phyloP scores from a whole-genome alignment of 1,139 yeast genomes.

The Sugiyamaella grinbergsii region DNA sequence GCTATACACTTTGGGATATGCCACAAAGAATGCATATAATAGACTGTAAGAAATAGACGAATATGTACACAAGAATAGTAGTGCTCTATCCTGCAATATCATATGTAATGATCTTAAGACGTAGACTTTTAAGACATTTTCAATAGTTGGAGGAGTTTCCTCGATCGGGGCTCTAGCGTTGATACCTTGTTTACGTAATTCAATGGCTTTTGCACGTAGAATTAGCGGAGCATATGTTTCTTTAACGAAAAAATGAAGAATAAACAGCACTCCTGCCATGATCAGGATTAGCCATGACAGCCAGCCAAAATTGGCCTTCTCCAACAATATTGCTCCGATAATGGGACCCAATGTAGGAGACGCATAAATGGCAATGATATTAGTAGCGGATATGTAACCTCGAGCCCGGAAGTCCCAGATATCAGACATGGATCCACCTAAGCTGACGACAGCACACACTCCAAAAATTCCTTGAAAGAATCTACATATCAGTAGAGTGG shows the following conservation, averaged over 20 bases:
- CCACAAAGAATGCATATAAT: constrained; percentile 18
- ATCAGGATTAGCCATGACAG: constrained; percentile 23
- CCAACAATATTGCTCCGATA: constrained; percentile 17
- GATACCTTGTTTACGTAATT: constrained; percentile 14
- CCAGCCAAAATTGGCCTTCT: constrained; percentile 20
- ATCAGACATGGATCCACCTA: constrained; percentile 64
- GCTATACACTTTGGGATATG: constrained; percentile 20
- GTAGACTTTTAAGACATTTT: constrained; percentile 9
- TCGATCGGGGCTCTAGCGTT: constrained; percentile 18
- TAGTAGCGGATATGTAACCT: constrained; percentile 17
- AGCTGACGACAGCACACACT: constrained; percentile 55
- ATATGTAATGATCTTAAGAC: constrained; percentile 11
- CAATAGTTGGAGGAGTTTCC: constrained; percentile 13
- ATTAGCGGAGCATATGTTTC: constrained; percentile 19
- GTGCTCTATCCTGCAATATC: constrained; percentile 14
- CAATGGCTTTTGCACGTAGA: constrained; percentile 13
- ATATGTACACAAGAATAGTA: constrained; percentile 19
- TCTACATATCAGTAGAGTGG: constrained; percentile 16
- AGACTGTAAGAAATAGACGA: constrained; percentile 21
- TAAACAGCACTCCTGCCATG: constrained; percentile 15
- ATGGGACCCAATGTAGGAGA: constrained; percentile 22
- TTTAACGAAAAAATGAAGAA: constrained; percentile 13
- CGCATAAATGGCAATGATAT: constrained; percentile 21
- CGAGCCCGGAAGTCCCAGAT: constrained; percentile 18
- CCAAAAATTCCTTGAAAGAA: constrained; percentile 20